Evolutionary conservation across 2,329 filamentous ascomycete species (phyloP), one percentile per base, ranked within the genome.

Genomic region (Trichoderma breve): DNA sequence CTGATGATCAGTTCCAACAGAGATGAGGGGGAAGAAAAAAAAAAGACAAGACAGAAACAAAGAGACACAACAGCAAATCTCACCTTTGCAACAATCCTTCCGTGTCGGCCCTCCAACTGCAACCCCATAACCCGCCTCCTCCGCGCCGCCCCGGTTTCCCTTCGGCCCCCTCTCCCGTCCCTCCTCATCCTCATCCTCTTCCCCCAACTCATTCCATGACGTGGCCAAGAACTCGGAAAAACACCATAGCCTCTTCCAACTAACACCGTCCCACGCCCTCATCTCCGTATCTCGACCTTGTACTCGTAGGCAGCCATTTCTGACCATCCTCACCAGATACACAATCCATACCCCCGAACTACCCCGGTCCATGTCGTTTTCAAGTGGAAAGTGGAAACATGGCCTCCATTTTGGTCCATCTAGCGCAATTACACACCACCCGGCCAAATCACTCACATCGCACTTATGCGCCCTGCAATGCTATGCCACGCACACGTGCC

Each of bases 401-500:
- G 57, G 57, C 57, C 57, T 60, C 57, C 57, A 28, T 60, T 55
- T 34, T n/a, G 12, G 15, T 21, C 57, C n/a, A 30, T 21, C 43
- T 65, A 60, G 60, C 62, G 36, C 36, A 26, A 71, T 60, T 60
- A 58, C 68, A 61, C 30, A 63, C 58, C n/a, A 62, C 39, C 57
- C 67, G 55, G 36, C 39, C 32, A 70, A 70, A 63, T 66, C 73
- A 73, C 58, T 70, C 58, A 73, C 68, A 71, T 71, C 12, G 64
- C 71, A 71, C 69, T 71, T 74, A 72, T 73, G 67, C 70, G 60
- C 61, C 74, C 62, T 73, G 71, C 69, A 62, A 74, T 72, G 72
- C 72, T 24, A 74, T 74, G 73, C 74, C 65, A 73, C 68, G 70
- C 72, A 75, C 73, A 75, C 74, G 74, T 75, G 74, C 73, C 69